Base-by-base conservation (phyloP, 2,329 filamentous ascomycete species). In the Xylaria sp. region DNA sequence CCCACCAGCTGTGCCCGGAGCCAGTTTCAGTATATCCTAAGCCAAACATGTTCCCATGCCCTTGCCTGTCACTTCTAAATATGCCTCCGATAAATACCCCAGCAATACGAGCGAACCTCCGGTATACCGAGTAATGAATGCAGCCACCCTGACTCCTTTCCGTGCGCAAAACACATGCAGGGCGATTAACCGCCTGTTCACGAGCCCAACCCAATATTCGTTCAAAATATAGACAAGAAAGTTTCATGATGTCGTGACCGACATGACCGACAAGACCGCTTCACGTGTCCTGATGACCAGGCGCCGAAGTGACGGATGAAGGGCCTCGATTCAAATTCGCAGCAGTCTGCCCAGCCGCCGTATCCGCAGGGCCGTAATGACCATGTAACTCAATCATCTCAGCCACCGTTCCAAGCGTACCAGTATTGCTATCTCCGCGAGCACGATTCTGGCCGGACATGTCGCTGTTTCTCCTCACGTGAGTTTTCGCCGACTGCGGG, bases 341-440 rank as follows among this genome's bases (percentile, higher is more conserved):
- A 6, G 78, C 75, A 15, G 81, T 85, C 72, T 85, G 80, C 0
- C 84, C 83, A 4, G 76, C 79, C 9, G 78, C 77, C 0, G 76
- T 73, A 55, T 81, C 73, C 2, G 72, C 63, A 1, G 82, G 79
- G 0, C 84, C 84, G 62, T 85, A 82, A 42, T 83, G 80, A 2
- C 84, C 84, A 59, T 86, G 83, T 57, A 84, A 77, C 63, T 84
- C 82, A 20, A 62, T 67, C 3, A 73, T 71, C 71, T 86, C 84
- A 50, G 74, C 78, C 36, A 85, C 81, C 1, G 78, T 77, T 5
- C 74, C 77, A 5, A 82, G 72, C 49, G 70, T 5, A 71, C 65
- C 39, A 70, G 68, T 44, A 22, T 71, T 63, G 22, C 69, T 70
- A 17, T 69, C 57, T 5, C 57, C 66, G 15, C 69, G 65, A 11